Base-by-base conservation (phyloP, 2,329 filamentous ascomycete genomes). In the Neofusicoccum umdonicola region DNA sequence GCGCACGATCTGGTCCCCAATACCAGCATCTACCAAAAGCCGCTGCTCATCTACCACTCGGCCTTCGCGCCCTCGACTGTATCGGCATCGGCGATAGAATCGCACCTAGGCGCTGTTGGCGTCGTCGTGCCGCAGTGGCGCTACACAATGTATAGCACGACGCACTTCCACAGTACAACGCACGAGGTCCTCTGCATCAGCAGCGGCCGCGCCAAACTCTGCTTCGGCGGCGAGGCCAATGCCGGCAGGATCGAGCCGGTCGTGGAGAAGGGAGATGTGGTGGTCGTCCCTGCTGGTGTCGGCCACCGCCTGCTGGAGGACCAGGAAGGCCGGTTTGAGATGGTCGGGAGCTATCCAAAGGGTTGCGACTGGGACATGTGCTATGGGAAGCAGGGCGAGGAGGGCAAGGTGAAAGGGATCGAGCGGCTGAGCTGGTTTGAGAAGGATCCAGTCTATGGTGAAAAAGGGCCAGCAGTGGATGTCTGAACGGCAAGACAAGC, bases 321-420 rank as follows among this genome's bases (percentile, higher is more conserved):
- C 71, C 61, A 83, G 19, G 75, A 79, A 17, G 79, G 81, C 2
- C 79, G 76, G 77, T 91, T 91, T 71, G 77, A 85, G 71, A 90
- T 90, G 88, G 84, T 91, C 0, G 89, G 88, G 0, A 83, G 82
- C 54, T 90, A 91, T 79, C 88, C 87, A 0, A 77, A 68, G 27
- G 83, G 82, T 0, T 78, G 77, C 15, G 81, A 74, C 17, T 91
- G 87, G 87, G 88, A 91, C 74, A 90, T 91, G 89, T 90, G 88
- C 69, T 90, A 90, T 77, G 88, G 88, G 1, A 79, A 79, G 60
- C 70, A 79, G 42, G 84, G 80, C 0, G 88, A 90, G 71, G 83
- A 85, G 70, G 72, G 74, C 6, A 84, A 84, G 69, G 74, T 83
- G 6, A 74, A 81, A 65, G 72, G 68, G 6, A 88, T 89, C 52